phyloP scores from a whole-genome alignment of 495 filamentous ascomycete species.

The Hypoxylon perforatum region DNA sequence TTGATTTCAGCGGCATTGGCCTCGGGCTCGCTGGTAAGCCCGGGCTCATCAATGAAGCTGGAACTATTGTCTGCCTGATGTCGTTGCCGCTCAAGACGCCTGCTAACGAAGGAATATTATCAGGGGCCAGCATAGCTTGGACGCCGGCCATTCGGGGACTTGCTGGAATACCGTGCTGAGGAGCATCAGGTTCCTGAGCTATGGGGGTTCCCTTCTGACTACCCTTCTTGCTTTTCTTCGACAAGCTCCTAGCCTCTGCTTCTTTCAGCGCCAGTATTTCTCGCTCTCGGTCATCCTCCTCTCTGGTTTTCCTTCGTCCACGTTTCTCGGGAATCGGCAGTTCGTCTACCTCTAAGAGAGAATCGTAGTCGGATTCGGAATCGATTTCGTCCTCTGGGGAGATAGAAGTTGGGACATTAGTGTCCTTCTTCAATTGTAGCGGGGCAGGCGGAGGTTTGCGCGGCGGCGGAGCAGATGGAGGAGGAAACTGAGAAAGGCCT shows the following conservation, averaged over 20 bases:
- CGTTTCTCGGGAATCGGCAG: slow-evolving; percentile 66
- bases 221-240: slow-evolving; percentile 71
- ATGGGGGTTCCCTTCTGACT: slow-evolving; percentile 56
- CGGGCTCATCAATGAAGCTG: slow-evolving; percentile 76
- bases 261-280: slow-evolving; percentile 73
- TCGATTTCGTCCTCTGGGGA: slow-evolving; percentile 64
- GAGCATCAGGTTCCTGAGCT: slow-evolving; percentile 34
- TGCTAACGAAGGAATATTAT: slow-evolving; percentile 57
- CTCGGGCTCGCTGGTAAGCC: slow-evolving; percentile 90
- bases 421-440: slow-evolving; percentile 71
- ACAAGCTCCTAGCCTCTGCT: slow-evolving; percentile 70
- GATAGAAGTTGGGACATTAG: slow-evolving; percentile 58
- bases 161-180: slow-evolving; percentile 38
- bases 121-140: slow-evolving; percentile 39
- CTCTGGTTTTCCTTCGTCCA: slow-evolving; percentile 85
- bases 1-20: slow-evolving; percentile 79
- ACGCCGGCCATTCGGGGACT: slow-evolving; percentile 45
- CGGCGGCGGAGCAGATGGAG: slow-evolving; percentile 64
- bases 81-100: slow-evolving; percentile 57
- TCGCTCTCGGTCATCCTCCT: slow-evolving; percentile 85
- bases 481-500: slow-evolving; percentile 56
- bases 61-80: slow-evolving; percentile 51
- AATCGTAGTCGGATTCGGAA: slow-evolving; percentile 87
- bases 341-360: slow-evolving; percentile 74
- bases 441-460: slow-evolving; percentile 89